phyloP scores from a whole-genome alignment of 768 basidiomycete genomes.

The Collybia mongolica region DNA sequence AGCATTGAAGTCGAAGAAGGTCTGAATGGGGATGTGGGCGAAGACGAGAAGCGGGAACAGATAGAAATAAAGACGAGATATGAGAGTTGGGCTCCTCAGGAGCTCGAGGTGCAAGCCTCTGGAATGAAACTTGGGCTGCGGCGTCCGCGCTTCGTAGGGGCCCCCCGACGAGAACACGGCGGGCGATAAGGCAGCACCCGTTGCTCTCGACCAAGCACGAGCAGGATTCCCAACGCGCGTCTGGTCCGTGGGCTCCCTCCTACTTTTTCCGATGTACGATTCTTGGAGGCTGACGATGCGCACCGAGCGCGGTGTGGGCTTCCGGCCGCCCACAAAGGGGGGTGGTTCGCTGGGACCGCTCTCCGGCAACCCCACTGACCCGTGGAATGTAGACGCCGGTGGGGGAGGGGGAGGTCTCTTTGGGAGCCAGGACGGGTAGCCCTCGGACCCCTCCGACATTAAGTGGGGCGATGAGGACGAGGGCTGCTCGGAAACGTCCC shows the following conservation, averaged over 20 bases:
- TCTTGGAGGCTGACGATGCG: slow-evolving; percentile 76
- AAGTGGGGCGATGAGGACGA: slow-evolving; percentile 30
- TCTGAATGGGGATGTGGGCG: slow-evolving; percentile 72
- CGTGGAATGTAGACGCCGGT: slow-evolving; percentile 69
- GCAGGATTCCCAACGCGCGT: slow-evolving; percentile 40
- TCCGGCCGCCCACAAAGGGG: slow-evolving; percentile 57
- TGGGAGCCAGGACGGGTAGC: slow-evolving; percentile 86
- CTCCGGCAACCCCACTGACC: slow-evolving; percentile 43
- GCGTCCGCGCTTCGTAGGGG: slow-evolving; percentile 30
- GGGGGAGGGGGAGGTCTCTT: slow-evolving; percentile 73
- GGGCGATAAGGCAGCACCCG: slow-evolving; percentile 39
- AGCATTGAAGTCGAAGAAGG: slow-evolving; percentile 88
- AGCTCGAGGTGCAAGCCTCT: slow-evolving; percentile 67
- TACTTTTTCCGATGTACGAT: slow-evolving; percentile 34
- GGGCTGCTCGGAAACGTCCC: slow-evolving; percentile 25
- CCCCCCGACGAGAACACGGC: slow-evolving; percentile 40
- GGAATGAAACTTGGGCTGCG: slow-evolving; percentile 66
- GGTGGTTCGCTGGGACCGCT: slow-evolving; percentile 27
- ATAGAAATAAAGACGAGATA: slow-evolving; percentile 62
- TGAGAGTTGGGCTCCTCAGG: slow-evolving; percentile 56
- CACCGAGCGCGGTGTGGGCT: slow-evolving; percentile 77
- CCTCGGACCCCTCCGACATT: slow-evolving; percentile 46
- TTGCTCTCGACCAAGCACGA: slow-evolving; percentile 61
- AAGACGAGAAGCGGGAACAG: slow-evolving; percentile 70
- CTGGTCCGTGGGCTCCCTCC: slow-evolving; percentile 51